Evolutionary conservation across 306 rosid genomes (phyloP), one percentile per base, ranked within the genome.

Genomic region (Fragaria ananassa): DNA sequence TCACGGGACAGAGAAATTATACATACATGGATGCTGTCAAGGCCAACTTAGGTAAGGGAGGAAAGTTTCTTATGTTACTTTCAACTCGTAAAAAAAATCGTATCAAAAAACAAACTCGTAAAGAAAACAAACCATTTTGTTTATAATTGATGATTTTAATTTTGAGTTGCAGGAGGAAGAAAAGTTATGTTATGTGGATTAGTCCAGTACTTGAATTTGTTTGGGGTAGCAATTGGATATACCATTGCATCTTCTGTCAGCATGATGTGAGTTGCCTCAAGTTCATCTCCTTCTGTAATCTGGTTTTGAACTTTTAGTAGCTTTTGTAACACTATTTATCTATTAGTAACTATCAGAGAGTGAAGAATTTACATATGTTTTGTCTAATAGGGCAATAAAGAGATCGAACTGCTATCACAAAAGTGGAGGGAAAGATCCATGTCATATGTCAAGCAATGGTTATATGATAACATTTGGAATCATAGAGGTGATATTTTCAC

Each of bases 221-320:
- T 91, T 83, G 96, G 96, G 47, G 63, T 81, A 64, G 90, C 92
- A 68, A 81, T 91, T 53, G 92, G 90, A 14, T 91, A 91, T 63
- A 89, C 93, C 31, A 89, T 91, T 78, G 97, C 93, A 46, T 91
- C 97, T 61, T 89, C 93, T 21, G 97, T 91, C 71, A 91, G 94
- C 47, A 91, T 91, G 97, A 91, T 91, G 97, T 91, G 80, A 84
- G 97, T 86, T 70, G 5, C 61, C 53, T 19, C 17, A 31, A 76
- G 17, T 50, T 71, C 47, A 15, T 39, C 5, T 23, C 1, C 1
- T 57, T 49, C 12, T 12, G 19, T 39, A 18, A 17, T 50, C 10
- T 31, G 34, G 17, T 49, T 70, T 70, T 49, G 49, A 64, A 58
- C 15, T 37, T 14, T 61, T 34, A 6, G 21, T 62, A 31, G 68